These are phyloP conservation scores for Phytophthora cactorum DNA, from an alignment of 352 stramenopile species.

Conservation along the genomic window DNA sequence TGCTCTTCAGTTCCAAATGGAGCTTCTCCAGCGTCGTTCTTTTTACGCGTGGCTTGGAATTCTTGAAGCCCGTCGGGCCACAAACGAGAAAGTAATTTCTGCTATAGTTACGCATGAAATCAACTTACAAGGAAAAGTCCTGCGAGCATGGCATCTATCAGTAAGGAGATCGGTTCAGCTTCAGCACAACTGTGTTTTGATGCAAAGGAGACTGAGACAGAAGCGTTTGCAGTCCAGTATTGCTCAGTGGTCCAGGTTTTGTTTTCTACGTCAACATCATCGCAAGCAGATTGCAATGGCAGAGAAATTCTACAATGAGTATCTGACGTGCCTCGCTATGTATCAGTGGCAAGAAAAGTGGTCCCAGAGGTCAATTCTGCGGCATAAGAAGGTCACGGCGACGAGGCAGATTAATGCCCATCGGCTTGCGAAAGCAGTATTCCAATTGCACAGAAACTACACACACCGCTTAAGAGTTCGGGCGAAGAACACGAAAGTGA, in stretches of 20 bases:
- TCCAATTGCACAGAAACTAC: conserved; percentile 15
- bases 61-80: conserved; percentile 1
- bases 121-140: conserved; percentile 6
- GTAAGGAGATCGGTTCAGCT: not conserved
- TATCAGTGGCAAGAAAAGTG: conserved; percentile 39
- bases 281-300: conserved; percentile 23
- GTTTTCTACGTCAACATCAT: conserved; percentile 1
- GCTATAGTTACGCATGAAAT: conserved; percentile 13
- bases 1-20: conserved; percentile 20
- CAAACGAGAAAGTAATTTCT: conserved; percentile 4
- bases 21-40: conserved; percentile 16
- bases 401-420: conserved; percentile 1
- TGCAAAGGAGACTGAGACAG: not conserved
- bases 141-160: conserved; percentile 16
- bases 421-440: conserved; percentile 23
- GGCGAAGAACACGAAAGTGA: conserved; percentile 5
- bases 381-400: conserved; percentile 8
- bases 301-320: conserved; percentile 36
- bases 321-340: conserved; percentile 33
- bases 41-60: conserved; percentile 23
- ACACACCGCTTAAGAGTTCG: not conserved
- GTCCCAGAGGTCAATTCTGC: conserved; percentile 16
- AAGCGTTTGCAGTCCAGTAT: conserved; percentile 18
- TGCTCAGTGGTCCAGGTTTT: conserved; percentile 16
- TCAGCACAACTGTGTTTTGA: not conserved